Evolutionary conservation across 352 stramenopile genomes (phyloP).

Genomic region (Phytophthora pisi): DNA sequence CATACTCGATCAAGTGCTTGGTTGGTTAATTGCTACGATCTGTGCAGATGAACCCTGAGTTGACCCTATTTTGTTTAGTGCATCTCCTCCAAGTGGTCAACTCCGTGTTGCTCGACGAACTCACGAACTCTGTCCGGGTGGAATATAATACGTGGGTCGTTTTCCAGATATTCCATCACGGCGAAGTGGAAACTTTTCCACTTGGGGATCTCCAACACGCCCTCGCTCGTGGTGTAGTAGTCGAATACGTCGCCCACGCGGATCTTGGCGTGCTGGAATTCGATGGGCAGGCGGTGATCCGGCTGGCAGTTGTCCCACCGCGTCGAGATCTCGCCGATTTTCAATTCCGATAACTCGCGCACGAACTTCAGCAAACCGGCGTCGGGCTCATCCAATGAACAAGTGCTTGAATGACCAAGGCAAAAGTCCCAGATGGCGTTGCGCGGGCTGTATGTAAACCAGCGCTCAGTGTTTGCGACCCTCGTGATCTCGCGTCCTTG

Average conservation of each 20-base stretch:
- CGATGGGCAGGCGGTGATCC: neutral
- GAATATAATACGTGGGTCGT: slow-evolving; percentile 18
- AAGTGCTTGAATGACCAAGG: neutral
- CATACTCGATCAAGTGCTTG: too few relatives aligned
- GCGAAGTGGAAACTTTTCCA: slow-evolving; percentile 27
- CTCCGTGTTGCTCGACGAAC: neutral
- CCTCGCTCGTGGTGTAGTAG: slow-evolving; percentile 25
- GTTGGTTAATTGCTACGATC: too few relatives aligned
- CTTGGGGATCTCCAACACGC: slow-evolving; percentile 14
- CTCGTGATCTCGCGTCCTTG: neutral
- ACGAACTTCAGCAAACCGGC: neutral
- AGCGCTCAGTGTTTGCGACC: neutral
- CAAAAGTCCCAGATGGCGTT: neutral
- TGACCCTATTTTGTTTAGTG: neutral
- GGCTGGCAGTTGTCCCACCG: neutral
- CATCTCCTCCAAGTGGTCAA: slow-evolving; percentile 8
- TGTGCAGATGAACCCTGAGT: too few relatives aligned
- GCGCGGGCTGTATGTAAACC: slow-evolving; percentile 1
- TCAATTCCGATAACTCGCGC: neutral
- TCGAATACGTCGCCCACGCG: slow-evolving; percentile 27
- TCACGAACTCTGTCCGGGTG: slow-evolving; percentile 18
- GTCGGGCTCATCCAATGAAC: neutral
- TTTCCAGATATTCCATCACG: slow-evolving; percentile 28
- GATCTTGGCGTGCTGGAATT: slow-evolving; percentile 13
- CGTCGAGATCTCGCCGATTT: slow-evolving; percentile 6